phyloP scores from a whole-genome alignment of 345 rosid species.

The Corymbia maculata region DNA sequence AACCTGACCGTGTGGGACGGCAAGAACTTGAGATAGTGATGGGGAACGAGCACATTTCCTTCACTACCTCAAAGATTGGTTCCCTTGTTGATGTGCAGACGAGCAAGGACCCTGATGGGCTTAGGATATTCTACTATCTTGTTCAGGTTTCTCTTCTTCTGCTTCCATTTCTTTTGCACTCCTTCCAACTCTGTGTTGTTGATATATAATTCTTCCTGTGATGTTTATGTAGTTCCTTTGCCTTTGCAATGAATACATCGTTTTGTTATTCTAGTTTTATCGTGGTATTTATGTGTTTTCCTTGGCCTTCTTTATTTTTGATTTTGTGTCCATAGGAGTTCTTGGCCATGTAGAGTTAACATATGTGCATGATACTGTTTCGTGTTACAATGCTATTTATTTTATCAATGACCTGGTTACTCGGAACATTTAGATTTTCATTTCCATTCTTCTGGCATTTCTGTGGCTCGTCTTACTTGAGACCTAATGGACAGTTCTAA shows the following conservation, averaged over 20 bases:
- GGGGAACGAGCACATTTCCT: slow-evolving; percentile 97
- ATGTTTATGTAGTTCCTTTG: background rate
- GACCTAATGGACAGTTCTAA: background rate
- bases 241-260: background rate
- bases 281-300: background rate
- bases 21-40: slow-evolving; percentile 98
- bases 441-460: background rate
- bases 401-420: background rate
- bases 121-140: slow-evolving; percentile 94
- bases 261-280: background rate
- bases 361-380: background rate
- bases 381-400: background rate
- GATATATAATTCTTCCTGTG: background rate
- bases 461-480: background rate
- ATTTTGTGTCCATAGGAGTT: background rate
- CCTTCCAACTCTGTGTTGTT: background rate
- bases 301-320: background rate
- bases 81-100: slow-evolving; percentile 95
- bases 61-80: slow-evolving; percentile 94
- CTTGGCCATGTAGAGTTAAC: background rate
- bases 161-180: background rate
- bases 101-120: slow-evolving; percentile 97
- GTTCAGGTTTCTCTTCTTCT: slow-evolving; percentile 64
- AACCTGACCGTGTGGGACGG: slow-evolving; percentile 91
- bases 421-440: background rate